Evolutionary conservation across 306 rosid species (phyloP).

Genomic region (Cucurbita moschata): DNA sequence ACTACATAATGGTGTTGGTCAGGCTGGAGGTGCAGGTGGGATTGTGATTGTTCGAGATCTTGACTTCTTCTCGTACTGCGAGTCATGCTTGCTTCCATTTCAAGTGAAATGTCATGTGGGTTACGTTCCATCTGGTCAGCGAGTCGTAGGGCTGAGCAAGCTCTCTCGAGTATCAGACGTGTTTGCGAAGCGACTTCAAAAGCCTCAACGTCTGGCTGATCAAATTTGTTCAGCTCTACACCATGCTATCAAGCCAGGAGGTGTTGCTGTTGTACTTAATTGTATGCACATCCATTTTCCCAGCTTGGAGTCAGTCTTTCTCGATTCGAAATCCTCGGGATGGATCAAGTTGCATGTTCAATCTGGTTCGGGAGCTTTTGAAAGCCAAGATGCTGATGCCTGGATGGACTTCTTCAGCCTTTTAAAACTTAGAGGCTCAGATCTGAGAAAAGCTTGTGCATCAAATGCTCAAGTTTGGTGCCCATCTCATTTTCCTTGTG

Average conservation of each 20-base stretch:
- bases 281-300: constrained; percentile 72
- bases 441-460: constrained; percentile 16
- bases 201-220: constrained; percentile 59
- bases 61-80: constrained; percentile 76
- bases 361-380: constrained; percentile 72
- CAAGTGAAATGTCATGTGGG: constrained; percentile 88
- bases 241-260: constrained; percentile 69
- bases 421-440: constrained; percentile 52
- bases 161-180: constrained; percentile 67
- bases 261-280: constrained; percentile 61
- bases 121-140: constrained; percentile 69
- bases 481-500: constrained; percentile 32
- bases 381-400: constrained; percentile 32
- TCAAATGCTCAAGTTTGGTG: constrained; percentile 47
- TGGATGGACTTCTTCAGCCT: constrained; percentile 70
- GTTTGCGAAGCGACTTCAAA: constrained; percentile 48
- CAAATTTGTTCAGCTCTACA: constrained; percentile 43
- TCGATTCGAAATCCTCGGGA: constrained; percentile 44
- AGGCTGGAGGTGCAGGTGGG: constrained; percentile 93
- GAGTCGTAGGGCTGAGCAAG: constrained; percentile 87
- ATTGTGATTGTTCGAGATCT: constrained; percentile 85
- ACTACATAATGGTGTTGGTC: constrained; percentile 52
- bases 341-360: constrained; percentile 51
- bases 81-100: constrained; percentile 91
- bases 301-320: constrained; percentile 37